Evolutionary conservation across 2,329 filamentous ascomycete genomes (phyloP).

Genomic region (Penicillium capsulatum): DNA sequence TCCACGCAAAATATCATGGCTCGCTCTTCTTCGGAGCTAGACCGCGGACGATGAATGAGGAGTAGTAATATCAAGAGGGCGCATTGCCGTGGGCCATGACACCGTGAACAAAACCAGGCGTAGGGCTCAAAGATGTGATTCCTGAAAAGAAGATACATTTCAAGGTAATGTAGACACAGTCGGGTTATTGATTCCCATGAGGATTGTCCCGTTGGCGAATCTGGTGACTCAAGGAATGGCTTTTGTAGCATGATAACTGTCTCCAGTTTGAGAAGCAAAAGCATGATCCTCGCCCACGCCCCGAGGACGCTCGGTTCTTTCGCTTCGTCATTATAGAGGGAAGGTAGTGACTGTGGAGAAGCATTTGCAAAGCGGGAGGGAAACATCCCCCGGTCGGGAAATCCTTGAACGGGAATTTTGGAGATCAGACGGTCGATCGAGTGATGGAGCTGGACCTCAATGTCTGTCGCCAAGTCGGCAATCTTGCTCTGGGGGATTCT

Average conservation of each 20-base stretch:
- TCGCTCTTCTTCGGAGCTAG: background rate
- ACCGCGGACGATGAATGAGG: background rate
- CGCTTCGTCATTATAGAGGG: conserved; percentile 5
- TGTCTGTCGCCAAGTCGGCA: background rate
- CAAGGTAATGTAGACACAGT: conserved; percentile 3
- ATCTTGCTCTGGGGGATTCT: background rate
- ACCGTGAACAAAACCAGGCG: conserved; percentile 5
- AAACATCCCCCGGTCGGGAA: conserved; percentile 1
- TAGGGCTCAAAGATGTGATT: conserved; percentile 7
- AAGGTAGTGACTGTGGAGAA: background rate
- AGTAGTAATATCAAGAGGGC: conserved; percentile 6
- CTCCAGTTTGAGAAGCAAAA: conserved; percentile 7
- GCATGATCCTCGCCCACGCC: conserved; percentile 5
- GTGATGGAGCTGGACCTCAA: background rate
- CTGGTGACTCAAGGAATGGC: conserved; percentile 1
- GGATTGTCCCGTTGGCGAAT: background rate
- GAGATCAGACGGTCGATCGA: conserved; percentile 4
- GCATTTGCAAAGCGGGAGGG: conserved; percentile 1
- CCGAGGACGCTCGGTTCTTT: conserved; percentile 1
- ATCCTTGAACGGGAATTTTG: conserved; percentile 1
- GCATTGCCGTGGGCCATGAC: conserved; percentile 3
- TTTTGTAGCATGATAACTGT: conserved; percentile 6
- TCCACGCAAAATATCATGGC: conserved; percentile 1
- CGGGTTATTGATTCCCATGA: conserved; percentile 1
- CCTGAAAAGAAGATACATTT: conserved; percentile 4